These are phyloP conservation scores for Hapsidospora chrysogenum DNA, from an alignment of 495 filamentous ascomycete species.

Conservation along the genomic window DNA sequence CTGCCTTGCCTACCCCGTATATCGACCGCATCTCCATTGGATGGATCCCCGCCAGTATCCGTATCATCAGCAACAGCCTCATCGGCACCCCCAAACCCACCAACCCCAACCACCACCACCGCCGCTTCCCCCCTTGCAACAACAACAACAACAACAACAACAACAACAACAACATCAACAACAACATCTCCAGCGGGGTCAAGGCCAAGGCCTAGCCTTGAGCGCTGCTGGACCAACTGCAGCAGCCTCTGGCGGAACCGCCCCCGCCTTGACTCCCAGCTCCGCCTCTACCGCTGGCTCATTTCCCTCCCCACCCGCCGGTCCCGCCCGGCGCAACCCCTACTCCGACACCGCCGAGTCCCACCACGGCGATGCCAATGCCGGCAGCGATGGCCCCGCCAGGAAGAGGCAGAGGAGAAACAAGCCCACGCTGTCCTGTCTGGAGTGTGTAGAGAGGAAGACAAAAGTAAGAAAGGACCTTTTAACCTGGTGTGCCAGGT, in stretches of 20 bases:
- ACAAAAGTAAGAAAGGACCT: constrained; percentile 39
- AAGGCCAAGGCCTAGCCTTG: no score
- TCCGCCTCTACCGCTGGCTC: not conserved
- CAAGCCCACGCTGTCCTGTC: constrained; percentile 57
- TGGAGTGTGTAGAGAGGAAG: constrained; percentile 56
- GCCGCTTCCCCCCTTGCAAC: not conserved
- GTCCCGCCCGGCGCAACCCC: not conserved
- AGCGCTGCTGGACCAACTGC: no score
- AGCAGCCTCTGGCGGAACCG: not conserved
- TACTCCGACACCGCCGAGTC: not conserved
- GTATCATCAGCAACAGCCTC: no score
- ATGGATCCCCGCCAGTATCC: no score
- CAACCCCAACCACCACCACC: not conserved
- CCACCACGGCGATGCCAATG: not conserved
- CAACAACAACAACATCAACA: no score
- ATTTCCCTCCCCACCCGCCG: not conserved
- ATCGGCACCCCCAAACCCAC: no score
- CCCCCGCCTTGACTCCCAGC: not conserved
- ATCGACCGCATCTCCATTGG: no score
- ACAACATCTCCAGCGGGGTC: no score
- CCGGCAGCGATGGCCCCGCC: constrained; percentile 14
- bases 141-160: no score
- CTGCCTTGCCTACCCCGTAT: no score
- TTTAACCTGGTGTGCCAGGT: no score
- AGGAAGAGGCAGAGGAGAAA: constrained; percentile 58